Conservation (phyloP, 345 rosid species). For the Acer yangbiense region DNA sequence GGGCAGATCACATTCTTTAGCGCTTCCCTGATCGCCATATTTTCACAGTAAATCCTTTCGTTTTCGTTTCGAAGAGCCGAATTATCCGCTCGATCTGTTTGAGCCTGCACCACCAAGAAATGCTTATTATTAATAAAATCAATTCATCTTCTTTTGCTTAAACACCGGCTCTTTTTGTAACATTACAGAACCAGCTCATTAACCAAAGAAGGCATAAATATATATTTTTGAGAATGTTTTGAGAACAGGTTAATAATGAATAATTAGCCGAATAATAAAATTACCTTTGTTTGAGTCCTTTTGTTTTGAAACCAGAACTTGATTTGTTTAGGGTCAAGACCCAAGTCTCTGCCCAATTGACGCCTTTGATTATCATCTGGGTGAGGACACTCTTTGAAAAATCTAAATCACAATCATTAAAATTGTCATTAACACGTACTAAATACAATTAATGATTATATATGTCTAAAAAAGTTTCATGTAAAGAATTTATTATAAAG, state of each 20-base stretch:
- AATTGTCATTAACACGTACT: neutral
- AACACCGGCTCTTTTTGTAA: neutral
- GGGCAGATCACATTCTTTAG: conserved; percentile 60
- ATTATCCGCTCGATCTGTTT: conserved; percentile 51
- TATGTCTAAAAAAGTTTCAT: too few relatives aligned
- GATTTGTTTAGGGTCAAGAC: conserved; percentile 53
- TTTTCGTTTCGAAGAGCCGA: conserved; percentile 58
- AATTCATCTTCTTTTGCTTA: too few relatives aligned
- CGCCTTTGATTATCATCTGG: conserved; percentile 64
- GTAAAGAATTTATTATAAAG: too few relatives aligned
- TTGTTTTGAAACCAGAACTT: conserved; percentile 92
- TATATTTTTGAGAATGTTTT: too few relatives aligned
- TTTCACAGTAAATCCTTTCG: conserved; percentile 53
- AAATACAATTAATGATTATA: too few relatives aligned
- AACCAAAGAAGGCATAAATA: too few relatives aligned
- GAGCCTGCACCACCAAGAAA: conserved; percentile 38
- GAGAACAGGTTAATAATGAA: too few relatives aligned
- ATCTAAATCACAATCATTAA: conserved; percentile 30
- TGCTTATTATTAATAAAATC: too few relatives aligned
- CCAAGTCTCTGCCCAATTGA: conserved; percentile 47
- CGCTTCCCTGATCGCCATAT: conserved; percentile 50
- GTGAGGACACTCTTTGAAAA: conserved; percentile 64
- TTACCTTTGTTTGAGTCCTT: conserved; percentile 71
- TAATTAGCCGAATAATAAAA: neutral
- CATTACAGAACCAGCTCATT: neutral